Base-by-base conservation (phyloP, 345 rosid genomes). In the Luvunga scandens region DNA sequence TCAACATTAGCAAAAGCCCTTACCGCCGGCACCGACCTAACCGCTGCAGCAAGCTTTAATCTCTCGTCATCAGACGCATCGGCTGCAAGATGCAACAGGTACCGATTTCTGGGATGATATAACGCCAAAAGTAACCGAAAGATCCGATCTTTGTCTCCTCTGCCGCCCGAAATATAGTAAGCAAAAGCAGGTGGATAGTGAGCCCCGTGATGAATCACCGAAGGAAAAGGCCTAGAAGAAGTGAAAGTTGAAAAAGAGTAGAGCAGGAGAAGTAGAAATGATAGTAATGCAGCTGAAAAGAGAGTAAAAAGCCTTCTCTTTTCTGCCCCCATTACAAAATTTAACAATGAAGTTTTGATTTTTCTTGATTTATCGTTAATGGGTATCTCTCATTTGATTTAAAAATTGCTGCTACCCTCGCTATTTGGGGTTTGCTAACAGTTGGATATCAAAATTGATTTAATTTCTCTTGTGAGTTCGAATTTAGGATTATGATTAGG, bases 41-140 rank as follows among this genome's bases (percentile, higher is more conserved):
- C 86, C 6, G 88, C 89, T 27, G 86, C 77, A 7, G 81, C 85
- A 78, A 97, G 86, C 76, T 84, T 68, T 22, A 84, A 72, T 75
- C 98, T 86, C 85, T 97, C 99, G 12, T 87, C 85, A 76, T 90
- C 94, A 6, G 93, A 84, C 2, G 98, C 95, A 53, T 97, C 99
- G 53, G 90, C 91, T 7, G 85, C 85, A 5, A 96, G 92, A 85
- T 97, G 98, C 82, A 97, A 80, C 74, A 97, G 80, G 73, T 97
- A 97, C 34, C 95, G 90, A 78, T 97, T 97, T 82, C 99, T 88
- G 1, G 99, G 99, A 72, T 97, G 99, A 81, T 97, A 97, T 24
- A 97, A 89, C 1, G 99, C 97, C 9, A 94, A 97, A 79, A 94
- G 76, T 39, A 94, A 78, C 80, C 99, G 86, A 25, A 92, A 77